Percentiles rank a stretch among this genome's conserved stretches.
Evolutionary conservation across 495 filamentous ascomycete genomes (phyloP).

Genomic region (Parachaetomium inaequale): DNA sequence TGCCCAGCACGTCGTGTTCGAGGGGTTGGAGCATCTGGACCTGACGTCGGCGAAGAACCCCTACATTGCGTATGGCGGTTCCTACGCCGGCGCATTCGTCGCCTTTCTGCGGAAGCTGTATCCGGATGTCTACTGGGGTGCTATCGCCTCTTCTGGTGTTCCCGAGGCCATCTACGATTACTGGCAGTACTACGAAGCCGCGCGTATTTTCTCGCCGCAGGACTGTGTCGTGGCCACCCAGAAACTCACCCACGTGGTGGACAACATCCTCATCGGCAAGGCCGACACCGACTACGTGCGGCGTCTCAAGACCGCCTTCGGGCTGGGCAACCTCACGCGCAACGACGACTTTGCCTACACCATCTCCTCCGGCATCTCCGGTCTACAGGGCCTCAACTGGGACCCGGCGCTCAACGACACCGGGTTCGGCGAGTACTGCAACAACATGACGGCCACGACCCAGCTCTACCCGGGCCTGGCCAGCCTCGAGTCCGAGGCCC

Average conservation of each 20-base stretch:
- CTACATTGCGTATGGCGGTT: conserved; percentile 70
- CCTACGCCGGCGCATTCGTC: conserved; percentile 69
- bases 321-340: conserved; percentile 54
- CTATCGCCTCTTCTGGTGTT: conserved; percentile 68
- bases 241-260: conserved; percentile 57
- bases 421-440: conserved; percentile 57
- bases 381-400: conserved; percentile 66
- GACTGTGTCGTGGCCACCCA: conserved; percentile 55
- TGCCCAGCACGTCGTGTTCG: conserved; percentile 61
- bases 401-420: conserved; percentile 56
- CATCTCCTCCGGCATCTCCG: conserved; percentile 48
- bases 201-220: conserved; percentile 49
- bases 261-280: conserved; percentile 60
- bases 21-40: conserved; percentile 58
- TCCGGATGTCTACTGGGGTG: conserved; percentile 63
- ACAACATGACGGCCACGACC: conserved; percentile 48
- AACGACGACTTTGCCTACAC: conserved; percentile 59
- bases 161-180: conserved; percentile 68
- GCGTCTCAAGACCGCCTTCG: conserved; percentile 59
- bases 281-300: conserved; percentile 38
- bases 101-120: conserved; percentile 67
- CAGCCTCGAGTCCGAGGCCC: conserved; percentile 39
- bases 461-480: conserved; percentile 46
- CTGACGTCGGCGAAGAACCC: conserved; percentile 56
- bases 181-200: conserved; percentile 67